Evolutionary conservation across 345 rosid genomes (phyloP).

Genomic region (Salix suchowensis): DNA sequence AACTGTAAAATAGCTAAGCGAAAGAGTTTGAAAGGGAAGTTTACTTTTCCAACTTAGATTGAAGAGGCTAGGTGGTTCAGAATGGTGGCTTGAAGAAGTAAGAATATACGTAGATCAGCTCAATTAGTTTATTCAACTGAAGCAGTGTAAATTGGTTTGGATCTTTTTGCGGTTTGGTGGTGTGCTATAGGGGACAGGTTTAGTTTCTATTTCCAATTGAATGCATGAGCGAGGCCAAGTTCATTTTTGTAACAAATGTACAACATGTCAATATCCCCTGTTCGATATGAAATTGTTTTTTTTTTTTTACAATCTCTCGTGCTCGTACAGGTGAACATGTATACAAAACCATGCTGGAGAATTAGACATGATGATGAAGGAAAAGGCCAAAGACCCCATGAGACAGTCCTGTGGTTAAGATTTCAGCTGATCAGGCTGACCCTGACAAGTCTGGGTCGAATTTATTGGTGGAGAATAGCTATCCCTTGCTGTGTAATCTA

Average conservation of each 20-base stretch:
- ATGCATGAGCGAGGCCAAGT: neutral
- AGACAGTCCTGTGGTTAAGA: too few relatives aligned
- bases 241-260: conserved; percentile 2
- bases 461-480: too few relatives aligned
- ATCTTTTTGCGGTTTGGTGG: neutral
- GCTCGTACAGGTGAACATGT: neutral
- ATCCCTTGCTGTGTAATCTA: too few relatives aligned
- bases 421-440: too few relatives aligned
- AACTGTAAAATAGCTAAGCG: conserved; percentile 3
- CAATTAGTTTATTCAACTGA: neutral
- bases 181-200: neutral
- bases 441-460: too few relatives aligned
- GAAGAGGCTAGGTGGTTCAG: neutral
- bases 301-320: neutral
- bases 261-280: neutral
- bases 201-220: neutral
- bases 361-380: too few relatives aligned
- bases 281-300: neutral
- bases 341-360: neutral
- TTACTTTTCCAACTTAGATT: neutral
- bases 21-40: neutral
- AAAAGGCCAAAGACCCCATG: too few relatives aligned
- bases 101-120: neutral
- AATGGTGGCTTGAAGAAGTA: neutral
- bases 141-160: conserved; percentile 6